Base-by-base conservation (phyloP, 2,329 filamentous ascomycete species). In the Pseudopyrenochaeta lycopersici region DNA sequence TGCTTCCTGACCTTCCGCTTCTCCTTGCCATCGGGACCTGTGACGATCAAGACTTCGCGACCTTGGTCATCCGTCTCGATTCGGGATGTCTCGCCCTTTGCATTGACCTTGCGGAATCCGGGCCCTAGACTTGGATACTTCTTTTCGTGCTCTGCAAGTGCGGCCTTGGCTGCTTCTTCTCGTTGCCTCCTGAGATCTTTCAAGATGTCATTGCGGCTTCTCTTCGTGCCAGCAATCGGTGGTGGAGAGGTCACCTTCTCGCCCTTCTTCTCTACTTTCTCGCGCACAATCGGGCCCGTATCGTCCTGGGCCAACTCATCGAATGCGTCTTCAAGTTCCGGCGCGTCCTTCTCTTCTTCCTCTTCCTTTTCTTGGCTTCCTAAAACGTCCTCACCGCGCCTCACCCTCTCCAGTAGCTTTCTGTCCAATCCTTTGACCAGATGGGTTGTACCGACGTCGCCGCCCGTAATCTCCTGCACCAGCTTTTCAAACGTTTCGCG, bases 371-470 rank as follows among this genome's bases (percentile, higher is more conserved):
- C 49, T 42, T 49, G 46, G 7, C 47, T 49, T 11, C 54, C 62
- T 18, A 77, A 53, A 4, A 81, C 79, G 71, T 81, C 77, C 72
- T 92, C 90, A 35, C 90, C 90, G 49, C 82, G 84, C 55, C 84
- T 84, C 54, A 90, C 83, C 62, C 88, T 82, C 73, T 90, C 85
- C 23, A 93, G 79, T 11, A 98, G 80, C 73, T 90, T 90, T 72
- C 92, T 90, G 76, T 99, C 95, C 44, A 99, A 77, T 0, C 95
- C 95, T 72, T 97, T 98, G 42, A 98, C 89, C 61, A 97, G 77
- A 81, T 97, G 92, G 12, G 92, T 96, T 64, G 87, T 91, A 12
- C 81, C 81, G 18, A 93, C 77, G 72, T 96, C 90, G 7, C 93
- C 94, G 3, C 92, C 93, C 1, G 91, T 81, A 49, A 97, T 91